These are phyloP conservation scores for Dichotomocladium elegans DNA, from an alignment of 371 early-diverging fungal species.

Conservation along the genomic window DNA sequence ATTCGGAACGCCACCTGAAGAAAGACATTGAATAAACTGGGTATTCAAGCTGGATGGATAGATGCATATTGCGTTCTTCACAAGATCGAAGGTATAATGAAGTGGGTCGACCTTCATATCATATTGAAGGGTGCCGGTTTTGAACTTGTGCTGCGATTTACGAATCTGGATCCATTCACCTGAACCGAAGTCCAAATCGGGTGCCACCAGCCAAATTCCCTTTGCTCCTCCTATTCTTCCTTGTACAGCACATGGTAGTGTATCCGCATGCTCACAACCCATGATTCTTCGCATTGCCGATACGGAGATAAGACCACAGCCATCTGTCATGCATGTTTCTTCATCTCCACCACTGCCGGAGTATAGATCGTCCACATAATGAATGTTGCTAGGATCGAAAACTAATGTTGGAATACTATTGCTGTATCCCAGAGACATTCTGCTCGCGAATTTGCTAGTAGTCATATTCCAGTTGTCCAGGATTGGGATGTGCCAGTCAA, in stretches of 20 bases:
- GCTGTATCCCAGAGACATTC: slow-evolving; percentile 46
- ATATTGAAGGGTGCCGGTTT: slow-evolving; percentile 23
- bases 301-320: slow-evolving; percentile 46
- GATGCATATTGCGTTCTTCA: slow-evolving; percentile 29
- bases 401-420: slow-evolving; percentile 36
- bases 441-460: slow-evolving; percentile 36
- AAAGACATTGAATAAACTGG: slow-evolving; percentile 43
- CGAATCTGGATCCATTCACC: slow-evolving; percentile 40
- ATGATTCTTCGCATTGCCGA: slow-evolving; percentile 42
- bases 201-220: slow-evolving; percentile 44
- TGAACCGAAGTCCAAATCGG: slow-evolving; percentile 22
- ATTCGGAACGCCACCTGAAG: slow-evolving; percentile 35
- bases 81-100: slow-evolving; percentile 42
- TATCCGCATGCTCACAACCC: slow-evolving; percentile 25
- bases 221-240: slow-evolving; percentile 52
- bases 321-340: slow-evolving; percentile 46
- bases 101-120: slow-evolving; percentile 26
- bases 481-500: slow-evolving; percentile 47
- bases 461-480: slow-evolving; percentile 38
- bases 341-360: slow-evolving; percentile 4
- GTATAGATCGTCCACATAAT: slow-evolving; percentile 30
- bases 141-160: slow-evolving; percentile 41
- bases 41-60: slow-evolving; percentile 42
- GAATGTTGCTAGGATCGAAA: slow-evolving; percentile 31
- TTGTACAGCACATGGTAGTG: slow-evolving; percentile 44